Percentiles rank a stretch among this genome's conserved stretches.
These are phyloP conservation scores for Scheffersomyces cryptocercus DNA, from an alignment of 1,139 yeast species.

Conservation along the genomic window DNA sequence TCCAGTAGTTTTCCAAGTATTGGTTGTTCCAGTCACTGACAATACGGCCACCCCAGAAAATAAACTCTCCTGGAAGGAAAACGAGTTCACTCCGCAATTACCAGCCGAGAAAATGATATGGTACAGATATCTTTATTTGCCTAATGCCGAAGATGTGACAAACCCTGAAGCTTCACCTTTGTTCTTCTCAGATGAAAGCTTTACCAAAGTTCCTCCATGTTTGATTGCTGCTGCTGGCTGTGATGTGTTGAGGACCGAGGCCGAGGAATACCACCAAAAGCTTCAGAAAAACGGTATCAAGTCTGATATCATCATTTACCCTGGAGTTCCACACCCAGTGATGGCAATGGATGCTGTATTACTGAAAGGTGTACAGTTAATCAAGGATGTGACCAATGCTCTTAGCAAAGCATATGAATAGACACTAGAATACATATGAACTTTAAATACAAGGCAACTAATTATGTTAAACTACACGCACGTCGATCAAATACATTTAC, in stretches of 20 bases:
- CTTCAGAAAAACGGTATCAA: conserved; percentile 39
- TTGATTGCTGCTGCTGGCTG: conserved; percentile 45
- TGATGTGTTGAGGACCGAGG: conserved; percentile 49
- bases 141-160: conserved; percentile 29
- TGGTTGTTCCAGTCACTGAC: conserved; percentile 52
- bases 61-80: conserved; percentile 41
- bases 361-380: conserved; percentile 39
- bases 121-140: conserved; percentile 47
- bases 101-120: conserved; percentile 53
- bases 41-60: conserved; percentile 44
- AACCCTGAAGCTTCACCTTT: conserved; percentile 49
- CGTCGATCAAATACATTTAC: too few relatives aligned
- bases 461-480: too few relatives aligned
- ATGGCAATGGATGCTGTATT: conserved; percentile 50
- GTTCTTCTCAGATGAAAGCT: conserved; percentile 41
- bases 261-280: conserved; percentile 43
- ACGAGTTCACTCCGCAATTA: conserved; percentile 44
- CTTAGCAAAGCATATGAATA: conserved; percentile 20
- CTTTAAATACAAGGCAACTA: too few relatives aligned
- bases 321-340: conserved; percentile 50
- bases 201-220: conserved; percentile 42
- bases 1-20: conserved; percentile 39
- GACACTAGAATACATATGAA: too few relatives aligned
- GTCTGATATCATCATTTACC: conserved; percentile 34
- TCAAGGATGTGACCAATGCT: conserved; percentile 31